Evolutionary conservation across 1,139 yeast genomes (phyloP), one percentile per base, ranked within the genome.

Genomic region (Yamadazyma membranifaciens): DNA sequence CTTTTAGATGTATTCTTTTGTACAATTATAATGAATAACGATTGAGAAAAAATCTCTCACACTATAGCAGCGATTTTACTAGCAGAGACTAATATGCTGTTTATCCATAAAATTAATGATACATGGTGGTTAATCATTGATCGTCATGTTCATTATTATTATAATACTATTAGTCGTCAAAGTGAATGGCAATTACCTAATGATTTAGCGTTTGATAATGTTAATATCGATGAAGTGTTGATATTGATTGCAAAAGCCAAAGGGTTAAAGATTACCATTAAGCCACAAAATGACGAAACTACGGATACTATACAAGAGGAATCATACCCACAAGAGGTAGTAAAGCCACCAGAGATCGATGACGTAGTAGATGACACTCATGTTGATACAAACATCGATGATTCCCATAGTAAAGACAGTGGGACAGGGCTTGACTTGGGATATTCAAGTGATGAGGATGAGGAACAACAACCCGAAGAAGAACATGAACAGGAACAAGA

Each of bases 211-310:
- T 40, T 38, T 16, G 36, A 31, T 7, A 33, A 15, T 24, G 28
- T 50, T 2, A 53, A 67, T 40, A 66, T 49, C 42, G 68, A 70
- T 42, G 60, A 63, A 32, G 52, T 69, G 26, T 60, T 56, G 10
- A 27, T 65, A 3, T 47, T 69, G 33, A 51, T 65, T 40, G 73
- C 65, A 3, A 59, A 56, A 47, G 55, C 60, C 13, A 52, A 59
- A 34, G 75, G 74, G 2, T 44, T 65, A 34, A 48, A 36, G 14
- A 48, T 51, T n/a, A 34, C 15, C 2, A 11, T 16, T 16, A n/a
- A 31, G n/a, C 9, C 20, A 14, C 5, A 30, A 3, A 30, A 13
- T 14, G 33, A 31, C 9, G 31, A 6, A 17, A 4, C 2, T n/a
- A n/a, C n/a, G 16, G 41, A 20, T 28, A 35, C 10, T 12, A 6